Evolutionary conservation across 1,139 yeast species (phyloP), one percentile per base, ranked within the genome.

Genomic region (Candida albicans): DNA sequence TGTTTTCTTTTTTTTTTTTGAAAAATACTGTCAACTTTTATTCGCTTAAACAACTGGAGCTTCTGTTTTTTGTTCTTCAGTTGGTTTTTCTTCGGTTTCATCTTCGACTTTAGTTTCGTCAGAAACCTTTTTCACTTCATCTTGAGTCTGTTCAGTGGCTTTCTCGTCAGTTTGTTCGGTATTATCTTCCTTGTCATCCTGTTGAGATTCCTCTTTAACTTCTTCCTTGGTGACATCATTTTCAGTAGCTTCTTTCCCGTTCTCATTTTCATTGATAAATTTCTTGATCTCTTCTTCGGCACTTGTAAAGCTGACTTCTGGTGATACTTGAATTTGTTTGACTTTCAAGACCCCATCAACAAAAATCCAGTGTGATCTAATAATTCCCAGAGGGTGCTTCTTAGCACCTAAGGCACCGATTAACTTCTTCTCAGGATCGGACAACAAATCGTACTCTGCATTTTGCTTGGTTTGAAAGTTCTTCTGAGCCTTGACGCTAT

Each of bases 331-430:
- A 45, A 88, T 70, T 52, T 80, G 79, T 54, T 81, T 83, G 37
- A 78, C 74, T 40, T 70, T 77, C 56, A 90, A 73, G 50, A 79
- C 75, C 9, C 97, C 97, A 57, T 89, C 83, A 38, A 74, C 80
- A 61, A 91, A 86, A 39, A 93, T 78, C 90, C 96, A 91, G 59
- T 91, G 96, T 10, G 96, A 87, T 58, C 99, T 79, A 46, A 83
- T 80, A 40, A 86, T 79, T 3, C 96, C 96, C 35, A 81, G 70
- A n/a, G 86, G 84, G 1, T 74, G 60, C 68, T 90, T 90, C 57
- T 82, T 85, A 26, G 96, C 96, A 8, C 98, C 98, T 51, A 93
- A 73, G 2, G 72, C 61, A 0, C 82, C 84, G 56, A 93, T 82
- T 50, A 93, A 73, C 54, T 80, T 71, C 59, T 77, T 82, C 40